Evolutionary conservation across 228 moss, liverwort and hornwort genomes (phyloP).

Genomic region (Sphagnum fallax): DNA sequence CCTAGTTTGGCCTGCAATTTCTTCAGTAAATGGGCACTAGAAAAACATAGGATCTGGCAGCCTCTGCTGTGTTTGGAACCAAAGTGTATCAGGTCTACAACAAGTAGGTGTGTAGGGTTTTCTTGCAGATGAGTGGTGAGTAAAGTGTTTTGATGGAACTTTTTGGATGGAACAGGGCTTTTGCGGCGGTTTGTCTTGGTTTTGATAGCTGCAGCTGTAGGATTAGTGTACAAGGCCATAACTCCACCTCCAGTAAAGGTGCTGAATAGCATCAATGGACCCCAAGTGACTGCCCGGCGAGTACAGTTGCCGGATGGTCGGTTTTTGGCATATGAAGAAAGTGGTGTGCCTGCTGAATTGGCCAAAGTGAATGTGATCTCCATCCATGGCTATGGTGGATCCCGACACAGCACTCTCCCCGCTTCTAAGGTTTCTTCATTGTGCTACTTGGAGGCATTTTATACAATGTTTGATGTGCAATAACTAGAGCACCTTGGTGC

Average conservation of each 20-base stretch:
- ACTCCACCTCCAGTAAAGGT: conserved; percentile 42
- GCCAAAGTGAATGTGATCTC: conserved; percentile 58
- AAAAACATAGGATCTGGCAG: too few species aligned
- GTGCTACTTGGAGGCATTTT: background rate
- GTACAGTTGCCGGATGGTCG: conserved; percentile 78
- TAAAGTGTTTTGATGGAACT: background rate
- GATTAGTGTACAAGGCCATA: conserved; percentile 44
- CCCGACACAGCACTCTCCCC: conserved; percentile 49
- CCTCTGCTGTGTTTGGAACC: too few species aligned
- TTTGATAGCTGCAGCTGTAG: conserved; percentile 42
- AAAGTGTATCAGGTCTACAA: too few species aligned
- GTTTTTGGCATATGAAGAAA: conserved; percentile 72
- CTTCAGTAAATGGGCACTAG: too few species aligned
- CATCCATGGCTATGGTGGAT: conserved; percentile 70
- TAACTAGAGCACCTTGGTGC: background rate
- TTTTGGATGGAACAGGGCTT: conserved; percentile 23
- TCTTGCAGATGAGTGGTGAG: too few species aligned
- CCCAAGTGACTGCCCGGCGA: conserved; percentile 66
- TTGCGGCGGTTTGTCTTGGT: conserved; percentile 47
- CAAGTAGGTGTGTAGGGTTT: too few species aligned
- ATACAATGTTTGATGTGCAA: background rate
- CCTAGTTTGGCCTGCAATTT: too few species aligned
- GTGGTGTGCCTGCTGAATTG: conserved; percentile 42
- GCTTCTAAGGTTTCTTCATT: conserved; percentile 39
- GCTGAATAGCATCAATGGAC: conserved; percentile 51